Evolutionary conservation across 176 grass and related monocot species (phyloP), one percentile per base, ranked within the genome.

Genomic region (Oryza nivara): DNA sequence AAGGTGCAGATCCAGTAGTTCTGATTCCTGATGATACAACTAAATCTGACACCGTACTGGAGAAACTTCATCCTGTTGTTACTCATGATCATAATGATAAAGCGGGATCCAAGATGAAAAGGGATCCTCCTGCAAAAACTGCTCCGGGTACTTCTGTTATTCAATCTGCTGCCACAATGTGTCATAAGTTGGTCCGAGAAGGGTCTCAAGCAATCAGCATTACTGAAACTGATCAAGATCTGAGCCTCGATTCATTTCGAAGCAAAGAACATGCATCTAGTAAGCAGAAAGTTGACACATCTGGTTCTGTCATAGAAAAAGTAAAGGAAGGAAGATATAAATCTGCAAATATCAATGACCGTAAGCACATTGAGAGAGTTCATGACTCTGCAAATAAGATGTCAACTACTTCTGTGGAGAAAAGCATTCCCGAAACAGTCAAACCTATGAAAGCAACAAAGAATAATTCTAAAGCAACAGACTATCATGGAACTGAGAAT

Each of bases 141-240:
- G 23, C 74, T 69, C 48, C 1, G 28, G 22, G 52, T 76, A n/a
- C 52, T 71, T 65, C 32, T 65, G 64, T 68, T 48, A 41, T 34
- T 38, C 68, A 88, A 69, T 73, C 61, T 68, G 61, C 47, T 58
- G 11, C 74, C 52, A 28, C 88, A 63, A 40, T 36, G 46, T 61
- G 13, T 84, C 70, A 44, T 44, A 76, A 68, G 48, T 74, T 86
- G 58, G 68, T 63, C 20, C 74, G 25, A 15, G 46, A 82, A 67
- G 84, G 84, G 16, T 86, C 73, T 12, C 73, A 2, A 78, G 72
- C 56, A 47, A 72, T 82, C 58, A 72, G 22, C 14, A 41, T 28
- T 44, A 70, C 82, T 76, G 82, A 80, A 76, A 65, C 67, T 32
- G 15, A 75, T 70, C 28, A 61, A 70, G 47, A 9, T 52, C 64